These are phyloP conservation scores for Brassica balearica DNA, from an alignment of 441 rosid genomes.

Conservation along the genomic window DNA sequence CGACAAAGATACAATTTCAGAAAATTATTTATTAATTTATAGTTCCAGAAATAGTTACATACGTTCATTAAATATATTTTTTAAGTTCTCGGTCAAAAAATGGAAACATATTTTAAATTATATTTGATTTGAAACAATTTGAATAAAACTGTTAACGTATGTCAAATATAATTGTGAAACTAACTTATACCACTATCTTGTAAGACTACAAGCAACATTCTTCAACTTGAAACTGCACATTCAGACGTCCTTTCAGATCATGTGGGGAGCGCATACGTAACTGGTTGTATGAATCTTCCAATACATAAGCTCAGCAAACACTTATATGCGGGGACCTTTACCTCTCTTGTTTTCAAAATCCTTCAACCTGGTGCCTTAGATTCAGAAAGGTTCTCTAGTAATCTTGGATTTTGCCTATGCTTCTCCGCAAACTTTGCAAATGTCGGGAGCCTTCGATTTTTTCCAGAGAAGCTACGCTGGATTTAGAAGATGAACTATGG, in stretches of 20 bases:
- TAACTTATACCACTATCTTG: conserved; percentile 98
- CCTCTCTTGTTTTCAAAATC: conserved; percentile 95
- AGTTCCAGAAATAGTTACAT: background rate
- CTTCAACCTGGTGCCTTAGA: conserved; percentile 93
- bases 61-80: background rate
- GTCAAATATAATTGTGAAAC: conserved; percentile 82
- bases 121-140: background rate
- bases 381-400: conserved; percentile 76
- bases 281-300: conserved; percentile 99
- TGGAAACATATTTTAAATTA: conserved; percentile 33
- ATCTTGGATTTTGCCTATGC: conserved; percentile 89
- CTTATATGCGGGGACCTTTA: conserved; percentile 86
- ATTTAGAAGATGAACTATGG: conserved; percentile 54
- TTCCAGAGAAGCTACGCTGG: conserved; percentile 66
- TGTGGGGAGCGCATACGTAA: conserved; percentile 88
- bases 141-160: background rate
- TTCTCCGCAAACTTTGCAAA: conserved; percentile 91
- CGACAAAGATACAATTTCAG: background rate
- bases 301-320: conserved; percentile 89
- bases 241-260: conserved; percentile 93
- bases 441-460: conserved; percentile 71
- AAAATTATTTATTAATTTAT: too few relatives aligned
- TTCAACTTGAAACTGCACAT: conserved; percentile 60
- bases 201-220: conserved; percentile 22
- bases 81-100: background rate